Percentiles rank a stretch among this genome's conserved stretches.
phyloP scores from a whole-genome alignment of 83 land plant species.

The Thuja plicata region DNA sequence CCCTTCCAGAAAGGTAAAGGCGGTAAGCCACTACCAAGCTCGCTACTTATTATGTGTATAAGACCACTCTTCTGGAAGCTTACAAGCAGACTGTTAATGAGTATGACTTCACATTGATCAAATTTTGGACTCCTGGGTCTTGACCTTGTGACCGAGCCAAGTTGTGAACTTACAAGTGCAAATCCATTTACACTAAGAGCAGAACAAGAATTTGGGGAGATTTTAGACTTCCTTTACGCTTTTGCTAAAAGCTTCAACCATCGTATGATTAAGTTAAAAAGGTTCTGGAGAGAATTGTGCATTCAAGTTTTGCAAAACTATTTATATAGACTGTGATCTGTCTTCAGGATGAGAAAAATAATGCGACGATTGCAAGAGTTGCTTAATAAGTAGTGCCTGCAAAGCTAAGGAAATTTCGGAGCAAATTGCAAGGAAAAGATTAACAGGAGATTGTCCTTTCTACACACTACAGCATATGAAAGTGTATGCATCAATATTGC shows the following conservation, averaged over 20 bases:
- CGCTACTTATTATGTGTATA: background rate
- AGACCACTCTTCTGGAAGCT: background rate
- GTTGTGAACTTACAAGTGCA: background rate
- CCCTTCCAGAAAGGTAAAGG: background rate
- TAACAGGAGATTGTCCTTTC: too few species aligned
- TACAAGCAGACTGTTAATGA: background rate
- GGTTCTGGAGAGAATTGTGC: too few species aligned
- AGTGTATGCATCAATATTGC: too few species aligned
- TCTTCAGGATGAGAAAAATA: too few species aligned
- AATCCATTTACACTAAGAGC: background rate
- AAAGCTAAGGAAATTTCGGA: too few species aligned
- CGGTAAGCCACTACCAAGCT: background rate
- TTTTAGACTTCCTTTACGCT: background rate
- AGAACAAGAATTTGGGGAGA: background rate
- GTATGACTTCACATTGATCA: background rate
- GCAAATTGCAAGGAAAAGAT: too few species aligned
- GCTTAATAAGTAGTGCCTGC: too few species aligned
- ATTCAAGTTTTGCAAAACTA: too few species aligned
- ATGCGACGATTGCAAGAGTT: too few species aligned
- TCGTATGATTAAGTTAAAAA: too few species aligned
- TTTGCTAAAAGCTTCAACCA: background rate
- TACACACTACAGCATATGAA: too few species aligned
- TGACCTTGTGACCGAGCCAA: background rate
- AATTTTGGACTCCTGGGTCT: background rate
- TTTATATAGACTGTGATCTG: too few species aligned